Evolutionary conservation across 1,284 basidiomycete species (phyloP), one percentile per base, ranked within the genome.

Genomic region (Rhodotorula glutinis): DNA sequence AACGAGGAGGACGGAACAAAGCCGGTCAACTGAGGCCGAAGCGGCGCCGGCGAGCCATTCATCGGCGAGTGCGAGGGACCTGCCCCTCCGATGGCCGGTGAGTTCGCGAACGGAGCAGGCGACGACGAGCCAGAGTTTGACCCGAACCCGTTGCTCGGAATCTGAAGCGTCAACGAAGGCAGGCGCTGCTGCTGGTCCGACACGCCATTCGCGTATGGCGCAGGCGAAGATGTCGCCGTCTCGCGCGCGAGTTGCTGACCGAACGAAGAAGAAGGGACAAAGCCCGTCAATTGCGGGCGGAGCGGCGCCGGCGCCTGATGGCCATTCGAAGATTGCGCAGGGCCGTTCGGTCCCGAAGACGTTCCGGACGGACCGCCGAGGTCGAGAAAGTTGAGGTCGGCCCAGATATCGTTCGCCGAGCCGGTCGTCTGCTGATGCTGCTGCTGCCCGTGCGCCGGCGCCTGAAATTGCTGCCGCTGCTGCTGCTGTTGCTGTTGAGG

Each of bases 231-330:
- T 10, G 41, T 10, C 38, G 54, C 38, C 25, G 58, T 17, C 53
- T 66, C 61, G 51, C 58, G 49, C 33, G 55, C 51, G 49, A 70
- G 53, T 33, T 63, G 65, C 21, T 65, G 62, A 4, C 69, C 69
- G 56, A 67, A 71, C 11, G 66, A 47, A 8, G 63, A 65, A 16
- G 65, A 65, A 5, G 69, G 69, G 16, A 60, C 51, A 54, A 70
- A 70, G 8, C 69, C 66, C 13, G 69, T 70, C 53, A 60, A 30
- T 49, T 70, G 69, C 4, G 66, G 71, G 10, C 53, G 54, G 16
- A 71, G 64, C 2, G 66, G 63, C 0, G 57, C 38, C 3, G 57
- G 57, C 0, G 64, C 19, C 47, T 27, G 47, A 14, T 51, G 47
- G 11, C 25, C 11, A 17, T 27, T 27, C 49, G 49, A 27, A 11